Evolutionary conservation across 108 stramenopile species (phyloP).

Genomic region (Pseudonitzschia delicatissima): DNA sequence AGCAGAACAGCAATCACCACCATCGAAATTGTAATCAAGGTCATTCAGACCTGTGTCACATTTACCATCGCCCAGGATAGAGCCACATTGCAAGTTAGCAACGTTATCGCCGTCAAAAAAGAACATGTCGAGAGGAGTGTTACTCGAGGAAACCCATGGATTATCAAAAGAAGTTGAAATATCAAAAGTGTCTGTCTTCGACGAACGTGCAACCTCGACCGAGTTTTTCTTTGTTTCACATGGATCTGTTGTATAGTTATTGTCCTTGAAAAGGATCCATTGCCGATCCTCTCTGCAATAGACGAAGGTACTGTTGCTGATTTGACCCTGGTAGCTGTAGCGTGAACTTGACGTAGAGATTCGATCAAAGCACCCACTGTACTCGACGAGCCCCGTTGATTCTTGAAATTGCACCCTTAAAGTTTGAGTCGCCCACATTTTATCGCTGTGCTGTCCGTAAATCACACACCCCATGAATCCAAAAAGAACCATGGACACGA

Average conservation of each 20-base stretch:
- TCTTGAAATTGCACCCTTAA: constrained; percentile 7
- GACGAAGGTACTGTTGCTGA: no score
- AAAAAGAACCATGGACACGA: background rate
- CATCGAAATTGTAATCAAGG: background rate
- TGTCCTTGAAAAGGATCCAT: background rate
- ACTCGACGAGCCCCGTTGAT: background rate
- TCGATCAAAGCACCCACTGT: background rate
- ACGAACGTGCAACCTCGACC: background rate
- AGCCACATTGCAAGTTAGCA: background rate
- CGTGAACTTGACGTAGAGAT: background rate
- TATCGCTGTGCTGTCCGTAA: background rate
- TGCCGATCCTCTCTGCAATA: background rate
- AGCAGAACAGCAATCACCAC: background rate
- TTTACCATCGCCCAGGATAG: background rate
- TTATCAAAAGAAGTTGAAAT: background rate
- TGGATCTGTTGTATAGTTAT: background rate
- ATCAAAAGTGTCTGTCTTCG: background rate
- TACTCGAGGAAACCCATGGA: background rate
- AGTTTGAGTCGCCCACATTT: background rate
- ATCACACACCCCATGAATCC: background rate
- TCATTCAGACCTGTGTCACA: background rate
- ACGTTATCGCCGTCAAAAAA: background rate
- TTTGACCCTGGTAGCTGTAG: no score
- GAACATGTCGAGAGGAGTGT: background rate
- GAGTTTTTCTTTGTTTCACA: background rate